Percentiles rank a stretch among this genome's conserved stretches.
Conservation (phyloP, 129 eudicot genomes). For the Centrapalus pauciflorus region DNA sequence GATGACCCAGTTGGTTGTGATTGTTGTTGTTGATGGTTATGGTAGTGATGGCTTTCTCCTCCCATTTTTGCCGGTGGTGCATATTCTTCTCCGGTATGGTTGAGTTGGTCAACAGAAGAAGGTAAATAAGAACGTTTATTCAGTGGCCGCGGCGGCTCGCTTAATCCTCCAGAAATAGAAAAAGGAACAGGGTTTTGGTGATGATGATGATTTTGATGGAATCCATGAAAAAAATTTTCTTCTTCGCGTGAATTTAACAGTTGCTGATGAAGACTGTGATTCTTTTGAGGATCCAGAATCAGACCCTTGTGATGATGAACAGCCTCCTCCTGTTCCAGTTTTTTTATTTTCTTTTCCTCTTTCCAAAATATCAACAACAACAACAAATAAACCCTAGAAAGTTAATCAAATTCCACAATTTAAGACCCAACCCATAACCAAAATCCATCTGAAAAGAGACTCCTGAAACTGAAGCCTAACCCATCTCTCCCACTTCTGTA, state of each 20-base stretch:
- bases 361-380: neutral
- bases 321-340: slow-evolving; percentile 51
- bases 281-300: slow-evolving; percentile 83
- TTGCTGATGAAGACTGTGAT: slow-evolving; percentile 30
- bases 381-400: neutral
- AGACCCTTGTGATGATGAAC: slow-evolving; percentile 41
- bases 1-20: slow-evolving; percentile 33
- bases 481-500: slow-evolving; percentile 16
- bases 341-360: too few species aligned
- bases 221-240: slow-evolving; percentile 23
- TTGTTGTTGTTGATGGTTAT: slow-evolving; percentile 20
- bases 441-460: slow-evolving; percentile 17
- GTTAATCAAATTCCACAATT: slow-evolving; percentile 3
- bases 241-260: slow-evolving; percentile 7
- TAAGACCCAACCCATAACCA: neutral
- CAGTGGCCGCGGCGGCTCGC: neutral
- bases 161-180: slow-evolving; percentile 31
- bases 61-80: slow-evolving; percentile 61
- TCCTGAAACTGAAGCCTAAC: slow-evolving; percentile 14
- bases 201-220: slow-evolving; percentile 29
- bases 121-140: slow-evolving; percentile 52
- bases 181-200: slow-evolving; percentile 26
- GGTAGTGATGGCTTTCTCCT: slow-evolving; percentile 38
- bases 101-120: slow-evolving; percentile 23
- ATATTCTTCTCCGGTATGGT: slow-evolving; percentile 43